Conservation (phyloP, 1,139 yeast species). For the Chernovozyma aurita region DNA sequence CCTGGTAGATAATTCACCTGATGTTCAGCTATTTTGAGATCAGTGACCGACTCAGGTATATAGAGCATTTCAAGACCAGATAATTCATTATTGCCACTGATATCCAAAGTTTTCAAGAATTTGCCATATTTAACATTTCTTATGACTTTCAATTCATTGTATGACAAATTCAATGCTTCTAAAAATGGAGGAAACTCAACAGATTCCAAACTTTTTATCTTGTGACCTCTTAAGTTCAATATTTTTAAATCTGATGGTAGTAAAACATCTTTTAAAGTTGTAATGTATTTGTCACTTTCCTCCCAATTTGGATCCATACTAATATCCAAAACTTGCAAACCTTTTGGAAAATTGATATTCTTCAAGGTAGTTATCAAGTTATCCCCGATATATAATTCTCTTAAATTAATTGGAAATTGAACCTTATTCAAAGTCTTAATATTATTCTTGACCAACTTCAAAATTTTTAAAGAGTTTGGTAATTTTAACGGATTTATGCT, state of each 20-base stretch:
- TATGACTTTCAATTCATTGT: constrained; percentile 37
- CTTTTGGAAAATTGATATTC: constrained; percentile 38
- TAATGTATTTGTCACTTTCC: constrained; percentile 40
- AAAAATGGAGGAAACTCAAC: constrained; percentile 36
- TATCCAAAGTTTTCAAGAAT: constrained; percentile 30
- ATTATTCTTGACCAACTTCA: constrained; percentile 38
- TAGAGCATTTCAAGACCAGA: constrained; percentile 34
- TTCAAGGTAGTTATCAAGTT: constrained; percentile 42
- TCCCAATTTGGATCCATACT: constrained; percentile 42
- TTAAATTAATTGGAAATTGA: constrained; percentile 32
- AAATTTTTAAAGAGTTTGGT: constrained; percentile 35
- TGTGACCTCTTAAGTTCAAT: constrained; percentile 38
- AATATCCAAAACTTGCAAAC: constrained; percentile 36
- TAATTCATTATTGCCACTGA: constrained; percentile 43
- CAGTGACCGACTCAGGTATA: constrained; percentile 36
- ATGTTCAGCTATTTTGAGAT: constrained; percentile 34
- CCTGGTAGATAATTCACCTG: constrained; percentile 35
- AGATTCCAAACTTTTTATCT: constrained; percentile 35
- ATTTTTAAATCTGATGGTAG: constrained; percentile 35
- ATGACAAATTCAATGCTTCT: constrained; percentile 30
- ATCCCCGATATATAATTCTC: constrained; percentile 39
- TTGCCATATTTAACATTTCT: constrained; percentile 36
- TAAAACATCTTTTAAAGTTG: constrained; percentile 40
- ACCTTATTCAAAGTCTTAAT: constrained; percentile 45
- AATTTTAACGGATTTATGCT: constrained; percentile 44